Evolutionary conservation across 1,284 basidiomycete genomes (phyloP), one percentile per base, ranked within the genome.

Genomic region (Anthracocystis walkeri): DNA sequence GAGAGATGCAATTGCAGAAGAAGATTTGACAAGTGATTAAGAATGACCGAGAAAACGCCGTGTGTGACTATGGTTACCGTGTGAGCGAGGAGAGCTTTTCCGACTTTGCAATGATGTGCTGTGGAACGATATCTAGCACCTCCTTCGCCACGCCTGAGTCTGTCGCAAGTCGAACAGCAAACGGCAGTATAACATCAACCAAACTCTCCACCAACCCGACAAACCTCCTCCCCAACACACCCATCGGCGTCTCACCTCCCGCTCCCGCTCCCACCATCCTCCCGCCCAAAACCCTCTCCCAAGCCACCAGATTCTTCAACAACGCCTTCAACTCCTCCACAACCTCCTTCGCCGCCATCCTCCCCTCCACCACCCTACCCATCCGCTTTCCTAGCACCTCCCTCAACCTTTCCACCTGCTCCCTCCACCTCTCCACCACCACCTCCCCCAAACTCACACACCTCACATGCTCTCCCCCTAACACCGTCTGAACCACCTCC

Each of bases 401-500:
- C 27, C 42, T 35, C 41, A 78, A 48, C 7, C 65, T 45, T 1
- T 35, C 41, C 1, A 67, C 40, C 27, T 67, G 58, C 11, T 1
- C 20, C 5, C 21, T 7, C 50, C 64, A 72, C 7, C 42, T 45
- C 2, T 27, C 45, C 10, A 76, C 12, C 33, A 60, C 73, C 18
- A 66, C 42, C 3, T 60, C 58, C 1, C 71, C 48, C 14, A 80
- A 44, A 21, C 61, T 63, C 33, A 63, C 56, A 44, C 59, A 72
- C 33, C 65, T 65, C n/a, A 48, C 64, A 31, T 65, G 55, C 7
- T 27, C 35, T 16, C 20, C n/a, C 8, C 78, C 80, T 4, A 82
- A 35, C 20, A 73, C 49, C 0, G 51, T 58, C 41, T 55, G 54
- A 2, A 79, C 73, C 44, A 77, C 33, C 31, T 76, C 75, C 8